phyloP scores from a whole-genome alignment of 352 stramenopile species.

The Pythium aphanidermatum region DNA sequence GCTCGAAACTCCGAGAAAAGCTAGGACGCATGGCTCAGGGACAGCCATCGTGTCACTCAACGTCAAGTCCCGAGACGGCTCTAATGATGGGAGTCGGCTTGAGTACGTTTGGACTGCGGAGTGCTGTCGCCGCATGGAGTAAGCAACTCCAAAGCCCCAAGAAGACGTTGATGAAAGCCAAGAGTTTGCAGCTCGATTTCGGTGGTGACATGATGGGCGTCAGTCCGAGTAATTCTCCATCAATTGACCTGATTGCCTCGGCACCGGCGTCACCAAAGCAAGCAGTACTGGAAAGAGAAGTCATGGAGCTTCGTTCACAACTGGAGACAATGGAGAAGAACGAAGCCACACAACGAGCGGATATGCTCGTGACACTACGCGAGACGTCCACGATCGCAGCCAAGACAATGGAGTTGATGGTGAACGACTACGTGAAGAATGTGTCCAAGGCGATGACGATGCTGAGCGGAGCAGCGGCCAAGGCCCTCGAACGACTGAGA shows the following conservation, averaged over 20 bases:
- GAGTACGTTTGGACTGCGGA: conserved; percentile 22
- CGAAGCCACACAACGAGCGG: conserved; percentile 24
- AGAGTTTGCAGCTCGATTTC: too few species aligned
- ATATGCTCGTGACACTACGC: conserved; percentile 27
- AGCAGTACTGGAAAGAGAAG: conserved; percentile 16
- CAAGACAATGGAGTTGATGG: conserved; percentile 59
- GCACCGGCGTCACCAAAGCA: background rate
- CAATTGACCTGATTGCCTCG: too few species aligned
- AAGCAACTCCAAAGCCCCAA: conserved; percentile 16
- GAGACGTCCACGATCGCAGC: conserved; percentile 33
- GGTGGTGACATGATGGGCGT: too few species aligned
- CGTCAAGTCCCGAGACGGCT: too few species aligned
- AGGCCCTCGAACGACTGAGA: background rate
- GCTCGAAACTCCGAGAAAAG: conserved; percentile 17
- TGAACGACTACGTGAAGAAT: conserved; percentile 42
- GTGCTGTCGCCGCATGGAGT: conserved; percentile 17
- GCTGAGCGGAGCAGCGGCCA: background rate
- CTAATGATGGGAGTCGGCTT: conserved; percentile 7
- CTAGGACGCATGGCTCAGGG: too few species aligned
- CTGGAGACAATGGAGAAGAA: conserved; percentile 25
- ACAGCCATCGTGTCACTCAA: too few species aligned
- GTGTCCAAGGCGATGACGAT: conserved; percentile 11
- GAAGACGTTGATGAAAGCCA: conserved; percentile 11
- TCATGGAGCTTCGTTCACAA: conserved; percentile 11
- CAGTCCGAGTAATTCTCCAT: too few species aligned